Percentiles rank a stretch among this genome's conserved stretches.
These are phyloP conservation scores for Sicyos baderoa DNA, from an alignment of 306 rosid species.

Conservation along the genomic window DNA sequence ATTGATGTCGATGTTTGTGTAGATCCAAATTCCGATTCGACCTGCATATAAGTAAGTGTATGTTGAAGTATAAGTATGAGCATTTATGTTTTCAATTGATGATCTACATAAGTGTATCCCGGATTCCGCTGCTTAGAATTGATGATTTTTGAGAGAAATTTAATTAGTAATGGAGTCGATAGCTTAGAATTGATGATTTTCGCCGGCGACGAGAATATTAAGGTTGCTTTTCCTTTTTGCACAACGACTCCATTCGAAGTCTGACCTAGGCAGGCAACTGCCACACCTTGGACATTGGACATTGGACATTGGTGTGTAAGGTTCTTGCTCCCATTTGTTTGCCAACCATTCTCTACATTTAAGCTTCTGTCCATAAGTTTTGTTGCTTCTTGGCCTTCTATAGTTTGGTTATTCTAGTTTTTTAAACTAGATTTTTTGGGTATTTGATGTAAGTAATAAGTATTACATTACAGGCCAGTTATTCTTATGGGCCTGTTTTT, in stretches of 20 bases:
- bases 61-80: background rate
- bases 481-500: background rate
- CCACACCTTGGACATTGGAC: constrained; percentile 87
- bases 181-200: constrained; percentile 47
- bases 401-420: background rate
- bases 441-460: background rate
- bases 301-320: constrained; percentile 92
- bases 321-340: constrained; percentile 30
- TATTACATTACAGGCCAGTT: background rate
- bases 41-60: background rate
- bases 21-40: constrained; percentile 17
- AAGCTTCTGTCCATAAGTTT: background rate
- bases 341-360: background rate
- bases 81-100: background rate
- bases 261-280: constrained; percentile 49
- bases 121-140: background rate
- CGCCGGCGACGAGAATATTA: constrained; percentile 57
- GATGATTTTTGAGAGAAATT: background rate
- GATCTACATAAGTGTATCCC: background rate
- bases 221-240: constrained; percentile 33
- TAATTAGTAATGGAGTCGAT: background rate
- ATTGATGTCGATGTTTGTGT: background rate
- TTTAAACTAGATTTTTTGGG: background rate
- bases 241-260: constrained; percentile 63
- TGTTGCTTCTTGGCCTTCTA: background rate